Base-by-base conservation (phyloP, 192 early-diverging fungal species). In the Mortierella claussenii region DNA sequence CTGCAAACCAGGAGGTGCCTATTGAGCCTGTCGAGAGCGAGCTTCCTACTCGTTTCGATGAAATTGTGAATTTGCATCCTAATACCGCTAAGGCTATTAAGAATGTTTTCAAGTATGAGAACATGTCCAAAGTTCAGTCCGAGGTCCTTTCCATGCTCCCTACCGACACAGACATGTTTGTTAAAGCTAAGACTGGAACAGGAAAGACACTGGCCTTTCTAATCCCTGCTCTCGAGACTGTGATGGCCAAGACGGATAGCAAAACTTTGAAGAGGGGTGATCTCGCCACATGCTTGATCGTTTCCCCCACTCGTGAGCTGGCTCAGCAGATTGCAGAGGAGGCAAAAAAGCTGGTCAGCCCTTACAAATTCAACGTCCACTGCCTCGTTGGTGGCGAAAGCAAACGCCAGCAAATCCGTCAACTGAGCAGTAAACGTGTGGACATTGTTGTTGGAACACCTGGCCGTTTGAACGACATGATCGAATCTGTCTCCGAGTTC, bases 131-230 rank as follows among this genome's bases (percentile, higher is more conserved):
- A 65, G 95, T 97, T 4, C 97, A 98, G 69, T 70, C 91, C 31
- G 87, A 88, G 69, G 91, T 98, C n/a, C 76, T 95, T 37, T 85
- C 83, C 6, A 75, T 83, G 32, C 65, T 94, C 32, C 93, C 93
- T 21, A 86, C 89, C 23, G 79, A 85, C 17, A 71, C 68, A 10
- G 97, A 99, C 68, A 83, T 98, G 60, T 89, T 99, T 80, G 92
- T 97, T 61, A 91, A 95, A 63, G 95, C 96, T 10, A 97, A 98
- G 81, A 99, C 97, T 13, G 97, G 97, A 68, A 97, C 96, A 0
- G 97, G 97, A 44, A 99, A 99, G 79, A 99, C 96, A 0, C 79
- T 95, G 20, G 97, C 95, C n/a, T 99, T 99, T 59, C 78, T 99
- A 73, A 86, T 95, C 31, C 91, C 96, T 9, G 94, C 95, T 1